Percentiles rank a stretch among this genome's conserved stretches.
Conservation (phyloP, 805 yeast species). For the Candida peoriensis region DNA sequence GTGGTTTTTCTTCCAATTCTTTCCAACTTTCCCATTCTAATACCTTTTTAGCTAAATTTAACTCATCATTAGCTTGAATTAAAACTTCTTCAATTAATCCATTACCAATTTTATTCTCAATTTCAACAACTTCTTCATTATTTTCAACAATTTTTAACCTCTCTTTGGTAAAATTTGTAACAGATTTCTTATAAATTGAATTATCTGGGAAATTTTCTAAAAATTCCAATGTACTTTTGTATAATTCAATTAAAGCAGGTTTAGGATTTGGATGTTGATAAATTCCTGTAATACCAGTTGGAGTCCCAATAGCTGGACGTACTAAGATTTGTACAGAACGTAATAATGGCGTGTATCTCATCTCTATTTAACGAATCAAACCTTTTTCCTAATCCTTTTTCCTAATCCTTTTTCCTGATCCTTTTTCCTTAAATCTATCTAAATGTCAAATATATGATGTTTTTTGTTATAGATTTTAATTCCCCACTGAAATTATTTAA, state of each 20-base stretch:
- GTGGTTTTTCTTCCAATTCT: constrained; percentile 72
- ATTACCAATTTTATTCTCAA: constrained; percentile 71
- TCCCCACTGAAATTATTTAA: too few species aligned
- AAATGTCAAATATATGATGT: too few species aligned
- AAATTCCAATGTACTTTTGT: constrained; percentile 60
- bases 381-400: too few species aligned
- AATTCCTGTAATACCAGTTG: constrained; percentile 79
- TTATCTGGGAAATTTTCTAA: constrained; percentile 62
- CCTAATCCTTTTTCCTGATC: neutral
- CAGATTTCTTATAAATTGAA: constrained; percentile 73
- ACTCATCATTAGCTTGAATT: constrained; percentile 80
- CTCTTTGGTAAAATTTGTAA: constrained; percentile 63
- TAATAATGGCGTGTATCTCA: constrained; percentile 30
- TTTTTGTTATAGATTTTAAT: too few species aligned
- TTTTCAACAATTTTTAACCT: constrained; percentile 63
- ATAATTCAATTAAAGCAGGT: constrained; percentile 67
- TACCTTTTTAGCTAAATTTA: constrained; percentile 59
- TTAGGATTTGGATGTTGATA: constrained; percentile 79
- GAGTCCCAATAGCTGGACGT: constrained; percentile 56
- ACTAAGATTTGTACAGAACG: constrained; percentile 44
- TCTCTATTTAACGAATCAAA: constrained; percentile 10
- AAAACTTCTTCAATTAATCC: constrained; percentile 82
- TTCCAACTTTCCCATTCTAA: constrained; percentile 75
- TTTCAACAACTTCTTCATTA: constrained; percentile 55
- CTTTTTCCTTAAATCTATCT: too few species aligned